A percentile compares a stretch with the other conserved stretches of the same genome.
Conservation (phyloP, 129 eudicot species). For the Flaveria trinervia region DNA sequence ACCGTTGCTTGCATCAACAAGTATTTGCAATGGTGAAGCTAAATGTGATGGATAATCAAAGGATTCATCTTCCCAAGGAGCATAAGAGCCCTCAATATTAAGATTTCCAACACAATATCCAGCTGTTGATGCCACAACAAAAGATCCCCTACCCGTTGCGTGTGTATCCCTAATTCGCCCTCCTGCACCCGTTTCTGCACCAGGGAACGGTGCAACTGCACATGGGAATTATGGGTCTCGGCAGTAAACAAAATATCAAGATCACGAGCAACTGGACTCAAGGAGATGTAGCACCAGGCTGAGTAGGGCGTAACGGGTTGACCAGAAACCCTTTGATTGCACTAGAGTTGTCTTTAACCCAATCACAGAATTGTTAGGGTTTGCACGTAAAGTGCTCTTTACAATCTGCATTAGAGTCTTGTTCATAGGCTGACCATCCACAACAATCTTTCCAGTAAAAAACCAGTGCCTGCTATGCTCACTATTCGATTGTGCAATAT, state of each 20-base stretch:
- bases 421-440: constrained; percentile 73
- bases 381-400: constrained; percentile 73
- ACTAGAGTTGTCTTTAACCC: constrained; percentile 95
- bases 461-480: constrained; percentile 98
- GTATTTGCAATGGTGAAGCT: constrained; percentile 75
- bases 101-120: constrained; percentile 46
- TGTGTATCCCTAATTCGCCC: constrained; percentile 89
- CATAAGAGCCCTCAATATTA: constrained; percentile 36
- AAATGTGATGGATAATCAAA: constrained; percentile 39
- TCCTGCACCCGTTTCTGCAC: constrained; percentile 97
- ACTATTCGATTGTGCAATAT: constrained; percentile 93
- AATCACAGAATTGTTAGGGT: constrained; percentile 87
- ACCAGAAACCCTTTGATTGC: constrained; percentile 82
- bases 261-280: constrained; percentile 45
- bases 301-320: constrained; percentile 63
- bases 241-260: constrained; percentile 89
- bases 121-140: constrained; percentile 67
- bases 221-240: constrained; percentile 96
- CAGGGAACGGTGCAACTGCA: constrained; percentile 97
- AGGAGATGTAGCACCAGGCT: constrained; percentile 75
- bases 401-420: constrained; percentile 83
- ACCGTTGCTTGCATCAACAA: constrained; percentile 87
- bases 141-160: constrained; percentile 90
- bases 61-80: constrained; percentile 42
- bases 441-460: constrained; percentile 75